A percentile compares a stretch with the other conserved stretches of the same genome.
Evolutionary conservation across 2,329 filamentous ascomycete genomes (phyloP).

Genomic region (Ophiostoma novo-ulmi): DNA sequence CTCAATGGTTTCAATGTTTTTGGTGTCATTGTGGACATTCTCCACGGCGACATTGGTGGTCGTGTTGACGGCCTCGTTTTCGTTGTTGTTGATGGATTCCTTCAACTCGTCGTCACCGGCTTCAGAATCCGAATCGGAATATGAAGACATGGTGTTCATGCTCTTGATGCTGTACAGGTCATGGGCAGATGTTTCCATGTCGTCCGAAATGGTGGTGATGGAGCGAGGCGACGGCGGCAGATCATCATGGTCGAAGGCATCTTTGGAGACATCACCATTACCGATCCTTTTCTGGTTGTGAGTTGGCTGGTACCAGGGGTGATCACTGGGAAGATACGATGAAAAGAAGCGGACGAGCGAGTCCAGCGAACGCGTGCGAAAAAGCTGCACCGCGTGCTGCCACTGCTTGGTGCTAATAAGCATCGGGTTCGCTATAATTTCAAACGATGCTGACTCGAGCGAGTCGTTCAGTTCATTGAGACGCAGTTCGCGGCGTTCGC

Average conservation of each 20-base stretch:
- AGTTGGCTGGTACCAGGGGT: conserved; percentile 40
- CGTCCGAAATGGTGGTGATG: conserved; percentile 46
- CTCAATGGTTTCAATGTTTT: neutral
- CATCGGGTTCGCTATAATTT: conserved; percentile 56
- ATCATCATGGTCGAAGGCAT: neutral
- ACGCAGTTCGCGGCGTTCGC: conserved; percentile 50
- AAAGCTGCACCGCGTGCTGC: conserved; percentile 54
- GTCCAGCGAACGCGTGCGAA: conserved; percentile 54
- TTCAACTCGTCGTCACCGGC: conserved; percentile 22
- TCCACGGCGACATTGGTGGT: neutral
- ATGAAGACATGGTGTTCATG: conserved; percentile 36
- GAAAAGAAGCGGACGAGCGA: conserved; percentile 57
- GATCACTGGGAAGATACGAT: conserved; percentile 52
- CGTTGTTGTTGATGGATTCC: conserved; percentile 24
- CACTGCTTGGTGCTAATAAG: conserved; percentile 56
- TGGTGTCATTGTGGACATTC: neutral
- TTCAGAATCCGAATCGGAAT: conserved; percentile 47
- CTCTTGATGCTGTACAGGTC: conserved; percentile 21
- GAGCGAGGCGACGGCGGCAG: conserved; percentile 47
- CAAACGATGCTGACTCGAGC: conserved; percentile 53
- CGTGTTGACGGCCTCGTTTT: conserved; percentile 18
- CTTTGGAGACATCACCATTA: neutral
- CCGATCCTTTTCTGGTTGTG: conserved; percentile 23
- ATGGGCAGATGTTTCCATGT: conserved; percentile 30
- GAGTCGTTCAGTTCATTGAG: conserved; percentile 51